Conservation (phyloP, 805 yeast species). For the Kodamaea nitidulidarum region DNA sequence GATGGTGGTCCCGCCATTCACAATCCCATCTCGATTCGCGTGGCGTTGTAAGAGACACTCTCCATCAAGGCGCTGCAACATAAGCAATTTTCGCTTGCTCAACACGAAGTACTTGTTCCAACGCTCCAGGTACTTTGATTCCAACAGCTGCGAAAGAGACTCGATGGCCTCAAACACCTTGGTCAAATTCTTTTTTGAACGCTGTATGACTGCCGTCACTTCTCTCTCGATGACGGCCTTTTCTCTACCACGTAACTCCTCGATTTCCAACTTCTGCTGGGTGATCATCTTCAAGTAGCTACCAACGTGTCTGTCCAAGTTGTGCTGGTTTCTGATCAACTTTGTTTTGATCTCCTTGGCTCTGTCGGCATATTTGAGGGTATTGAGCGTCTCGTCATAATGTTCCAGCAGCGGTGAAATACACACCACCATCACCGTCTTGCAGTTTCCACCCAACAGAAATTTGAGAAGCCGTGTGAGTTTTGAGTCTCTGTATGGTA, state of each 20-base stretch:
- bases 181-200: conserved; percentile 16
- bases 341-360: conserved; percentile 90
- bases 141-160: conserved; percentile 37
- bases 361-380: conserved; percentile 85
- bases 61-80: conserved; percentile 42
- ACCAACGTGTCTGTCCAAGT: conserved; percentile 77
- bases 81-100: conserved; percentile 45
- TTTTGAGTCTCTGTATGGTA: conserved; percentile 90
- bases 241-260: conserved; percentile 58
- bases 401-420: conserved; percentile 82
- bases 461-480: conserved; percentile 81
- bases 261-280: conserved; percentile 73
- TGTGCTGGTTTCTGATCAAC: conserved; percentile 66
- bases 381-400: conserved; percentile 89
- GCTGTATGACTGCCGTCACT: neutral
- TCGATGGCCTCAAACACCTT: conserved; percentile 42
- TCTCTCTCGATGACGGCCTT: conserved; percentile 32
- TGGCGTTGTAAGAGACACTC: neutral
- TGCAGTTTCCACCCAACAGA: conserved; percentile 90
- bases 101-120: conserved; percentile 41
- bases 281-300: conserved; percentile 80
- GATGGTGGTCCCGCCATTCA: neutral
- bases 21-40: too few relatives aligned
- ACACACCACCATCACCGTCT: conserved; percentile 94
- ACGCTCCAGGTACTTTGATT: conserved; percentile 42